Evolutionary conservation across 2,329 filamentous ascomycete genomes (phyloP), one percentile per base, ranked within the genome.

Genomic region (Aspergillus fumigatus): DNA sequence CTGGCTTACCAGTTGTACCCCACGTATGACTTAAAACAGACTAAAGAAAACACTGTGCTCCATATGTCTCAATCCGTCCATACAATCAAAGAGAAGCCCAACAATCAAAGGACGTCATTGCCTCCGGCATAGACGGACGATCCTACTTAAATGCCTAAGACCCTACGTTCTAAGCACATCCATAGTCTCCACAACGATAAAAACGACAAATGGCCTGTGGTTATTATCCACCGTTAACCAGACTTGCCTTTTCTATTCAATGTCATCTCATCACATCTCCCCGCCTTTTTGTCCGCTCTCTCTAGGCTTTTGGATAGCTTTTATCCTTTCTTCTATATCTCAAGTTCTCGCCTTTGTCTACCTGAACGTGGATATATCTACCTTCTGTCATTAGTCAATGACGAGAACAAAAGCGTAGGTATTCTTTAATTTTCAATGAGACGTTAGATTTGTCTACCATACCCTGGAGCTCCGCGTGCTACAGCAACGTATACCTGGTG

Each of bases 401-500:
- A 38, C 32, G 32, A 38, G 7, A 38, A 38, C 32, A 38, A 38
- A 38, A 17, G 32, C 14, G 32, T 38, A 38, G 32, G 32, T 38
- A 38, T 17, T 38, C 11, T 38, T 17, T 3, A 38, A 14, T 3
- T 5, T 14, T 38, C 14, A 17, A 7, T 17, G 14, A 17, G 14
- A 17, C 14, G 14, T n/a, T 38, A n/a, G 14, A 38, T 38, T 38
- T n/a, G 32, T 17, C 14, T 38, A 38, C 14, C 14, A 38, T 17
- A 38, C 14, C 32, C 5, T 38, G 6, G 32, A 38, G 14, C 14
- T 38, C 32, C 21, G 21, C 21, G 40, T 47, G 43, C 19, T 47
- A 14, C 21, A 1, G 57, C 52, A 58, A 55, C 52, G 4, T 35
- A 35, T 61, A 61, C 60, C 68, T 67, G 66, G 65, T 66, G 66